These are phyloP conservation scores for Cicer arietinum DNA, from an alignment of 306 rosid genomes.

Conservation along the genomic window DNA sequence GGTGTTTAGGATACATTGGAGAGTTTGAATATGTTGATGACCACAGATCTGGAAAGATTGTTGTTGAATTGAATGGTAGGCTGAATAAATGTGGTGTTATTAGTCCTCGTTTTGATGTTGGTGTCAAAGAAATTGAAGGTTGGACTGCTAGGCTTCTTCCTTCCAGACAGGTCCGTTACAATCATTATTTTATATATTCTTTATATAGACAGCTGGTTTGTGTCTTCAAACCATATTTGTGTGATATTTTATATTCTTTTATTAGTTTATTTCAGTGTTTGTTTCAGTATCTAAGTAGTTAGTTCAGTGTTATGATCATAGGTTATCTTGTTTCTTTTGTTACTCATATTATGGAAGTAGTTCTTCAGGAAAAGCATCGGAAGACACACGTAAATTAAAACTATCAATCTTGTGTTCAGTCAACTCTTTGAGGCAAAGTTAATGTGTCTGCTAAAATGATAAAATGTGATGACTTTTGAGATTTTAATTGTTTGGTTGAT, in stretches of 20 bases:
- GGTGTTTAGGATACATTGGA: neutral
- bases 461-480: neutral
- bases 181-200: neutral
- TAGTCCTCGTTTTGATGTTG: slow-evolving; percentile 9
- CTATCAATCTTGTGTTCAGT: too few relatives aligned
- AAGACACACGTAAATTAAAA: too few relatives aligned
- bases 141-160: slow-evolving; percentile 14
- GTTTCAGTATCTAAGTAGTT: too few relatives aligned
- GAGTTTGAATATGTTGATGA: slow-evolving; percentile 14
- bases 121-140: slow-evolving; percentile 13
- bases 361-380: too few relatives aligned
- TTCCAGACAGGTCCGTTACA: neutral
- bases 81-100: slow-evolving; percentile 11
- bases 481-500: neutral
- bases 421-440: too few relatives aligned
- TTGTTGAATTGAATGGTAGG: slow-evolving; percentile 19
- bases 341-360: neutral
- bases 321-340: neutral
- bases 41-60: slow-evolving; percentile 11
- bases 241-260: neutral
- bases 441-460: neutral
- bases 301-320: neutral
- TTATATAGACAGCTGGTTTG: neutral
- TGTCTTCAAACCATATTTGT: neutral
- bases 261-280: too few relatives aligned